phyloP scores from a whole-genome alignment of 139 green algal species.

The Haematococcus lacustris region DNA sequence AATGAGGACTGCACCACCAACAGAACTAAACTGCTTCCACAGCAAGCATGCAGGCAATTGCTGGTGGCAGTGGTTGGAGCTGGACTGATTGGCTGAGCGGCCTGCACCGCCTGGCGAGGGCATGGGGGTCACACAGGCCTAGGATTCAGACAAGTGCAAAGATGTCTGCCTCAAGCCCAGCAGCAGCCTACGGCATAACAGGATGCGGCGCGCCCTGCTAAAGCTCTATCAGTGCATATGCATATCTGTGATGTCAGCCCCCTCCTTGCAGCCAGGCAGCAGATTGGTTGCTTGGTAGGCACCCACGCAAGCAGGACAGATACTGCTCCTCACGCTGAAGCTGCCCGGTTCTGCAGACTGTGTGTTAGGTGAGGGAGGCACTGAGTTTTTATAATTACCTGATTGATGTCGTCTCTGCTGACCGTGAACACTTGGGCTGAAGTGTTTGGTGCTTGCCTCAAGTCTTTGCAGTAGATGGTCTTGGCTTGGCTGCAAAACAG shows the following conservation, averaged over 20 bases:
- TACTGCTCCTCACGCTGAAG: background rate
- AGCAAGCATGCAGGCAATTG: no score
- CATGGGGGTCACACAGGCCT: no score
- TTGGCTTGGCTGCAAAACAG: conserved; percentile 1
- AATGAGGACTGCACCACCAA: no score
- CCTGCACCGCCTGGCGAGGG: no score
- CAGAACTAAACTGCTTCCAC: no score
- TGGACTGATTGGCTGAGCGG: no score
- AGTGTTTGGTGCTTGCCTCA: conserved; percentile 7
- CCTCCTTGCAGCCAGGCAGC: background rate
- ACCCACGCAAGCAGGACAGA: background rate
- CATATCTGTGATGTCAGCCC: background rate
- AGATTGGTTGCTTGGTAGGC: background rate
- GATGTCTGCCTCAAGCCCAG: no score
- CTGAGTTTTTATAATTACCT: background rate
- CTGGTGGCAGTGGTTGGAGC: no score
- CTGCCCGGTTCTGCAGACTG: background rate
- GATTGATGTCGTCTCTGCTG: conserved; percentile 45
- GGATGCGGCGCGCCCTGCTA: background rate
- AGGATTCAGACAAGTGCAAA: no score
- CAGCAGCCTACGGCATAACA: no score
- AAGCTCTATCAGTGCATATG: background rate
- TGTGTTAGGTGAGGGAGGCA: background rate
- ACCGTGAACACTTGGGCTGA: conserved; percentile 9
- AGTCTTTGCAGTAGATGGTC: conserved; percentile 3